A percentile compares a stretch with the other conserved stretches of the same genome.
Conservation (phyloP, 1,284 basidiomycete species). For the Leucoagaricus sp. region DNA sequence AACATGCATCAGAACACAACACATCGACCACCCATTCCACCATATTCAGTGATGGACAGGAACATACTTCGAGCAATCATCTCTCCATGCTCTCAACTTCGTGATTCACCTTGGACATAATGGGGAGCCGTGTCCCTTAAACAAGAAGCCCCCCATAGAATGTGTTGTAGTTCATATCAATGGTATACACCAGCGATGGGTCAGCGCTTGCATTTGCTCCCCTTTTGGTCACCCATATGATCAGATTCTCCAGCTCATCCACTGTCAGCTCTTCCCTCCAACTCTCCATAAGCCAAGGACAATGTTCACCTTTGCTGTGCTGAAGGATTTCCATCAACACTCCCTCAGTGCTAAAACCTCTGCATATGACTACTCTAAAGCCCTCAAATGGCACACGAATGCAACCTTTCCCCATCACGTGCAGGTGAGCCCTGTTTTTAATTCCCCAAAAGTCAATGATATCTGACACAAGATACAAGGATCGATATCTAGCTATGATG, state of each 20-base stretch:
- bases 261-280: slow-evolving; percentile 24
- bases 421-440: slow-evolving; percentile 21
- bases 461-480: slow-evolving; percentile 14
- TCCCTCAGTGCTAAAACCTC: slow-evolving; percentile 29
- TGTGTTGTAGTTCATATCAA: slow-evolving; percentile 20
- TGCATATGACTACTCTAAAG: slow-evolving; percentile 24
- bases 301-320: slow-evolving; percentile 29
- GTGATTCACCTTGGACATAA: not conserved
- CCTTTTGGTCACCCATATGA: no score
- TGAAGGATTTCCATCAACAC: slow-evolving; percentile 29
- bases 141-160: not conserved
- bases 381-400: slow-evolving; percentile 24
- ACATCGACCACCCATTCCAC: not conserved
- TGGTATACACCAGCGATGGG: slow-evolving; percentile 21
- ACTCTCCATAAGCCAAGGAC: slow-evolving; percentile 24
- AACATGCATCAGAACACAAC: not conserved
- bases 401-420: slow-evolving; percentile 23
- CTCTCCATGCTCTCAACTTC: not conserved
- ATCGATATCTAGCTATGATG: slow-evolving; percentile 25
- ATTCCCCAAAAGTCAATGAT: not conserved
- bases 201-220: slow-evolving; percentile 24
- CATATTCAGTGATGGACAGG: not conserved
- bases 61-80: not conserved
- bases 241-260: slow-evolving; percentile 10
- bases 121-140: not conserved